Percentiles rank a stretch among this genome's conserved stretches.
These are phyloP conservation scores for Micromonas commoda DNA, from an alignment of 139 green algal genomes.

Conservation along the genomic window DNA sequence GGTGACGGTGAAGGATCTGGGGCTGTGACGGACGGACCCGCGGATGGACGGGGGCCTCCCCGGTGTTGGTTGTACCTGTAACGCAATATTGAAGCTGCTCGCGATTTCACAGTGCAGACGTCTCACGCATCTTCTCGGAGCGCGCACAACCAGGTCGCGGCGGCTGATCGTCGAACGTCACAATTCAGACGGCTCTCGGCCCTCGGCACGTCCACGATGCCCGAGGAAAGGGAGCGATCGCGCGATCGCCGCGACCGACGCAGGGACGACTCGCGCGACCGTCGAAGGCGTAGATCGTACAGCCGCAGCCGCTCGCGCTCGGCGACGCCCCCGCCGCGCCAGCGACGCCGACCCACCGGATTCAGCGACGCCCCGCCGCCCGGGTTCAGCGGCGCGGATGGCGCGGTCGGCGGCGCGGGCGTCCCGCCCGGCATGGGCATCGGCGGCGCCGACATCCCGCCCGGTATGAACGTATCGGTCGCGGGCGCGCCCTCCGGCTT, in stretches of 20 bases:
- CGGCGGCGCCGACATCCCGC: neutral
- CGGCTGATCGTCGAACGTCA: slow-evolving; percentile 15
- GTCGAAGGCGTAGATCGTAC: too few relatives aligned
- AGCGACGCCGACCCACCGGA: slow-evolving; percentile 12
- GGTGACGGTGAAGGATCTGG: neutral
- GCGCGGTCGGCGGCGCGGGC: neutral
- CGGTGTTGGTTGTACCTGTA: neutral
- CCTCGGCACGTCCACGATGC: too few relatives aligned
- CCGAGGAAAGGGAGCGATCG: too few relatives aligned
- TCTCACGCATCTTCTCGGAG: too few relatives aligned
- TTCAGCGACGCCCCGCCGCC: slow-evolving; percentile 14
- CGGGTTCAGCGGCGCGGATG: neutral
- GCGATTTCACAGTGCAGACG: too few relatives aligned
- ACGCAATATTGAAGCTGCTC: neutral
- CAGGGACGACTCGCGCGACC: too few relatives aligned
- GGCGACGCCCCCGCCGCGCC: slow-evolving; percentile 6
- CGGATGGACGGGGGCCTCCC: too few relatives aligned
- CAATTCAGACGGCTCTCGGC: neutral
- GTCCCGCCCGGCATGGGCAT: neutral
- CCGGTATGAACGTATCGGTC: neutral
- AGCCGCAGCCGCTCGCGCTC: slow-evolving; percentile 1
- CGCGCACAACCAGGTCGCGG: too few relatives aligned
- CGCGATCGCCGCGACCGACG: too few relatives aligned
- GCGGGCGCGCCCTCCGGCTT: too few relatives aligned
- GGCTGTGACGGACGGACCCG: slow-evolving; percentile 9